These are phyloP conservation scores for Gamsiella multidivaricata DNA, from an alignment of 192 early-diverging fungal genomes.

Conservation along the genomic window DNA sequence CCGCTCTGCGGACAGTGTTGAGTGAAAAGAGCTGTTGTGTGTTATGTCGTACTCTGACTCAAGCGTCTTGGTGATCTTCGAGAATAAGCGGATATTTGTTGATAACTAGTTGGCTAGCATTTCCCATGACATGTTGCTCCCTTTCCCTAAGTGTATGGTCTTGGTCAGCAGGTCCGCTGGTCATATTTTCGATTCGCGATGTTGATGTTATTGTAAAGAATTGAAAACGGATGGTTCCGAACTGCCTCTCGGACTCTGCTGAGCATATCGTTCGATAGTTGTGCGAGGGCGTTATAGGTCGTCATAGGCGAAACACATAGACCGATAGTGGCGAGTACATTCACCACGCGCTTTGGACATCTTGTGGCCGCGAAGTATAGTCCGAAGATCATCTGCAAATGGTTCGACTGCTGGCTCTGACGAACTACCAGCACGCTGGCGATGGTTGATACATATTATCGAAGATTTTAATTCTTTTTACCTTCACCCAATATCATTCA, in stretches of 20 bases:
- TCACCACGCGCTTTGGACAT: neutral
- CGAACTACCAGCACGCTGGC: neutral
- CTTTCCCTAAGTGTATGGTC: neutral
- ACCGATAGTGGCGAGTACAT: constrained; percentile 1
- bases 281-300: neutral
- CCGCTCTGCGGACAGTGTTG: neutral
- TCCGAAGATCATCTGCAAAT: constrained; percentile 9
- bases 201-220: constrained; percentile 33
- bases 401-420: neutral
- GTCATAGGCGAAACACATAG: neutral
- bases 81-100: neutral
- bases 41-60: neutral
- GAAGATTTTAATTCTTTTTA: too few species aligned
- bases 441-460: neutral
- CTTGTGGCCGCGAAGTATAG: constrained; percentile 3
- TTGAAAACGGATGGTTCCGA: neutral
- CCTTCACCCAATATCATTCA: too few species aligned
- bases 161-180: constrained; percentile 10
- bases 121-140: constrained; percentile 9
- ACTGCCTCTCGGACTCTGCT: neutral
- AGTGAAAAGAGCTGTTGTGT: neutral
- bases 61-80: neutral
- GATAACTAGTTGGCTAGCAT: neutral
- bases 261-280: neutral
- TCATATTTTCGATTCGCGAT: constrained; percentile 1